Conservation (phyloP, 1,284 basidiomycete genomes). For the Rhodotorula sp. region DNA sequence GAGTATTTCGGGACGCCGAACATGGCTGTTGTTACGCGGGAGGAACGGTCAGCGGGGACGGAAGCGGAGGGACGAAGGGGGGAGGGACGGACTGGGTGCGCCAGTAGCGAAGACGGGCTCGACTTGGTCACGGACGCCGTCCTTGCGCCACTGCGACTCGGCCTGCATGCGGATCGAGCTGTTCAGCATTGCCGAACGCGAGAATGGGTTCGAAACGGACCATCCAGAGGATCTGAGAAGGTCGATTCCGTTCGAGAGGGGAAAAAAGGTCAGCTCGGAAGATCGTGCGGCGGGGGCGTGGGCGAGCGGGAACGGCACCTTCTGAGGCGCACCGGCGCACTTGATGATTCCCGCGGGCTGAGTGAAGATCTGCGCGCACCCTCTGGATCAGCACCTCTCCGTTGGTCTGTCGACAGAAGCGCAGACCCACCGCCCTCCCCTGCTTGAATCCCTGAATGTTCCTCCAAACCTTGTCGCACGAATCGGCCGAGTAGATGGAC, state of each 20-base stretch:
- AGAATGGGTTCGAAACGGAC: constrained; percentile 46
- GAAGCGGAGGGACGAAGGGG: not conserved
- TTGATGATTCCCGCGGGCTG: constrained; percentile 94
- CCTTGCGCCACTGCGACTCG: constrained; percentile 51
- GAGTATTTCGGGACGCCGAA: constrained; percentile 87
- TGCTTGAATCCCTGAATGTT: constrained; percentile 70
- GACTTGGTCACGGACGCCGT: constrained; percentile 53
- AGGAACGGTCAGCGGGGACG: not conserved
- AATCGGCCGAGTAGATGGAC: constrained; percentile 87
- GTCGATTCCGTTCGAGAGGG: constrained; percentile 42
- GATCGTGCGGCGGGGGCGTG: too few species aligned
- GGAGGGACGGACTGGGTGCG: constrained; percentile 52
- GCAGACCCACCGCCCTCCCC: constrained; percentile 61
- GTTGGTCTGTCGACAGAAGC: not conserved
- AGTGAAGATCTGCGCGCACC: constrained; percentile 66
- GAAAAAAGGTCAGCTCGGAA: not conserved
- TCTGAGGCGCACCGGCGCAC: constrained; percentile 74
- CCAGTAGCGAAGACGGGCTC: constrained; percentile 86
- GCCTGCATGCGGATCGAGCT: not conserved
- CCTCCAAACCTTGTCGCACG: constrained; percentile 81
- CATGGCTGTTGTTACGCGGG: constrained; percentile 65
- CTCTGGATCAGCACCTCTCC: too few species aligned
- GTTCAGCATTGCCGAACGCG: not conserved
- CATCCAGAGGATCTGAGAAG: constrained; percentile 93
- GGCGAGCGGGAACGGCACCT: constrained; percentile 39